Percentiles rank a stretch among this genome's conserved stretches.
These are phyloP conservation scores for Antarctomyces pellizariae DNA, from an alignment of 495 filamentous ascomycete species.

Conservation along the genomic window DNA sequence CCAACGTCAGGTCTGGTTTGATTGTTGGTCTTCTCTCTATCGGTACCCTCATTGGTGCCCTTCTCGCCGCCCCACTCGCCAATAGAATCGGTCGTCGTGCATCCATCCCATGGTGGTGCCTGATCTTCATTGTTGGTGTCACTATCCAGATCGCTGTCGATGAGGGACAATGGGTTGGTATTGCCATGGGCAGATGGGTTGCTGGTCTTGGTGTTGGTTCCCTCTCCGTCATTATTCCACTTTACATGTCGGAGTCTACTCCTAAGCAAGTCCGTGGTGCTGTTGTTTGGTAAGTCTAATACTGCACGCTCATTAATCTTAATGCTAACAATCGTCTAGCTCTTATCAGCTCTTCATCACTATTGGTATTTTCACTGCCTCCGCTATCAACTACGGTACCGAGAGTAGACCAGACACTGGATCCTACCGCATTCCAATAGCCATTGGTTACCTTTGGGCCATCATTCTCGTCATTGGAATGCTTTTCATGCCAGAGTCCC, in stretches of 20 bases:
- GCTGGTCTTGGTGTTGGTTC: constrained; percentile 48
- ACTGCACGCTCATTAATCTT: constrained; percentile 5
- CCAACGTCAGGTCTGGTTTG: constrained; percentile 28
- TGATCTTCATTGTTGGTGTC: constrained; percentile 58
- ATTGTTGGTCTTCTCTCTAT: constrained; percentile 48
- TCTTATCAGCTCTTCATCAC: constrained; percentile 78
- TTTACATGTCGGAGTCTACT: constrained; percentile 50
- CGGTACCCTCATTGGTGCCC: constrained; percentile 67
- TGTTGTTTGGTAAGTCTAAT: constrained; percentile 24
- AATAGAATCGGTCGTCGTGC: constrained; percentile 51
- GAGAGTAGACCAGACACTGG: constrained; percentile 23
- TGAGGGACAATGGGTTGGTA: constrained; percentile 36
- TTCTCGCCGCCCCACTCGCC: constrained; percentile 41
- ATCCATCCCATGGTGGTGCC: constrained; percentile 38
- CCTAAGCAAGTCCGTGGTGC: constrained; percentile 42
- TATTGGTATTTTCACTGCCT: constrained; percentile 60
- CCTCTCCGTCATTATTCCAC: constrained; percentile 45
- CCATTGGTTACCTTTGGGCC: constrained; percentile 54
- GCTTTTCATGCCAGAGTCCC: constrained; percentile 49
- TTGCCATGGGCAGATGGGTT: constrained; percentile 32
- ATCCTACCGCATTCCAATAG: constrained; percentile 66
- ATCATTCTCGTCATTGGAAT: constrained; percentile 48
- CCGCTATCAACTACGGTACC: constrained; percentile 66
- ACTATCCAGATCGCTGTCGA: constrained; percentile 40
- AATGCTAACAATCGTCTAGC: constrained; percentile 12